Evolutionary conservation across 2,329 filamentous ascomycete species (phyloP).

Genomic region (Ilyonectria robusta): DNA sequence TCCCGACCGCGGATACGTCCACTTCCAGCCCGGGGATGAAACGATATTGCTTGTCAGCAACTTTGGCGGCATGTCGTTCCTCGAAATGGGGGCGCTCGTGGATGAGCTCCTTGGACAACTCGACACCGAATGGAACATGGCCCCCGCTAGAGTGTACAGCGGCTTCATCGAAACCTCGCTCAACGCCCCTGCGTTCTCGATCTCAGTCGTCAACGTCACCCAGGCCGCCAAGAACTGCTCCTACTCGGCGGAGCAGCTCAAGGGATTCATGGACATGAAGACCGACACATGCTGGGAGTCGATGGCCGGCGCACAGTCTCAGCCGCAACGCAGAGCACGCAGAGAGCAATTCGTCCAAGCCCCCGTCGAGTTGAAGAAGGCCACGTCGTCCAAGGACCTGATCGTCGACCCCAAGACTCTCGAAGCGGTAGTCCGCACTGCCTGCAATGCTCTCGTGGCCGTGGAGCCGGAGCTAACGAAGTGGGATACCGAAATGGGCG

Average conservation of each 20-base stretch:
- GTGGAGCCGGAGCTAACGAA: constrained; percentile 75
- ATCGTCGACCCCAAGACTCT: constrained; percentile 67
- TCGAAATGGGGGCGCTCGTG: constrained; percentile 69
- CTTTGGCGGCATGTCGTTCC: constrained; percentile 70
- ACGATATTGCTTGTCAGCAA: constrained; percentile 70
- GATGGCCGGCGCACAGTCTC: constrained; percentile 61
- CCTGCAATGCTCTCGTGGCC: constrained; percentile 65
- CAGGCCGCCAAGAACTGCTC: constrained; percentile 60
- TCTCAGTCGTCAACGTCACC: constrained; percentile 74
- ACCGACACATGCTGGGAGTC: constrained; percentile 72
- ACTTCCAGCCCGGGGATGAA: constrained; percentile 63
- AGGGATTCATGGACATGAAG: constrained; percentile 74
- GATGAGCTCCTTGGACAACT: constrained; percentile 69
- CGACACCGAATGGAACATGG: constrained; percentile 61
- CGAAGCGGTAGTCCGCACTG: constrained; percentile 68
- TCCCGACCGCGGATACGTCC: constrained; percentile 64
- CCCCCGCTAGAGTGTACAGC: constrained; percentile 68
- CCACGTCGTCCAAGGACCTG: constrained; percentile 54
- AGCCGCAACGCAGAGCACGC: constrained; percentile 50
- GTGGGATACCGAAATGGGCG: constrained; percentile 60
- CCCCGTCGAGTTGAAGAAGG: constrained; percentile 54
- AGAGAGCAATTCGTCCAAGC: constrained; percentile 60
- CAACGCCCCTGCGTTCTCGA: constrained; percentile 79
- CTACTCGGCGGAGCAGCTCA: constrained; percentile 68
- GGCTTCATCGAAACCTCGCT: constrained; percentile 80